A percentile compares a stretch with the other conserved stretches of the same genome.
phyloP scores from a whole-genome alignment of 495 filamentous ascomycete species.

The Tuber umbilicatum region DNA sequence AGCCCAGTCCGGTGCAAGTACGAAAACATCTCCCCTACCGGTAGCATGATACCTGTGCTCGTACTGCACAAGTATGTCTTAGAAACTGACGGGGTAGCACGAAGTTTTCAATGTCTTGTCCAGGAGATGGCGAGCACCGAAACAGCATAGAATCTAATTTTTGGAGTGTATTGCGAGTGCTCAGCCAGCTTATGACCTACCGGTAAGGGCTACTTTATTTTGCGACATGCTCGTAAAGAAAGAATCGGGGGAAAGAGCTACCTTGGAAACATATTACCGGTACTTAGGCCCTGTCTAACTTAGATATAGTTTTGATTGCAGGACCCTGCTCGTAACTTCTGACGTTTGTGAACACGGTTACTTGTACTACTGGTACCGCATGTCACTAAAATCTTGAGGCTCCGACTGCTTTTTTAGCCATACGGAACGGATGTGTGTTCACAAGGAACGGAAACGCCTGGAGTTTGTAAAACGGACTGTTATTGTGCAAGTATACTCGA shows the following conservation, averaged over 20 bases:
- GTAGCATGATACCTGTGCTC: too few relatives aligned
- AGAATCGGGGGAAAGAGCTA: not conserved
- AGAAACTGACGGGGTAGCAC: not conserved
- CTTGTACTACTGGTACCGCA: not conserved
- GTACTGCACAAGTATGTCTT: too few relatives aligned
- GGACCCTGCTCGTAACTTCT: not conserved
- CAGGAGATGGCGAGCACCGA: not conserved
- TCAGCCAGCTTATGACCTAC: not conserved
- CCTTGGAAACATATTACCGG: not conserved
- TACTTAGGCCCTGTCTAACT: too few relatives aligned
- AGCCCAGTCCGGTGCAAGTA: too few relatives aligned
- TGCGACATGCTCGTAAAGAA: not conserved
- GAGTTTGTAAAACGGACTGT: too few relatives aligned
- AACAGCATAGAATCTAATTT: not conserved
- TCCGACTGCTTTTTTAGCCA: too few relatives aligned
- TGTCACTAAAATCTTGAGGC: too few relatives aligned
- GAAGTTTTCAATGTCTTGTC: not conserved
- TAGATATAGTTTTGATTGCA: not conserved
- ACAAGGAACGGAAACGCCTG: too few relatives aligned
- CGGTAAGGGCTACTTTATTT: not conserved
- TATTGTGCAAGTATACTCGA: too few relatives aligned
- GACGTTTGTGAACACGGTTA: too few relatives aligned
- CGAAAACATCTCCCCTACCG: too few relatives aligned
- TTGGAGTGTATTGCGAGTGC: not conserved
- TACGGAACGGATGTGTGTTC: too few relatives aligned